phyloP scores from a whole-genome alignment of 2,329 filamentous ascomycete genomes.

The Thermomyces lanuginosus region DNA sequence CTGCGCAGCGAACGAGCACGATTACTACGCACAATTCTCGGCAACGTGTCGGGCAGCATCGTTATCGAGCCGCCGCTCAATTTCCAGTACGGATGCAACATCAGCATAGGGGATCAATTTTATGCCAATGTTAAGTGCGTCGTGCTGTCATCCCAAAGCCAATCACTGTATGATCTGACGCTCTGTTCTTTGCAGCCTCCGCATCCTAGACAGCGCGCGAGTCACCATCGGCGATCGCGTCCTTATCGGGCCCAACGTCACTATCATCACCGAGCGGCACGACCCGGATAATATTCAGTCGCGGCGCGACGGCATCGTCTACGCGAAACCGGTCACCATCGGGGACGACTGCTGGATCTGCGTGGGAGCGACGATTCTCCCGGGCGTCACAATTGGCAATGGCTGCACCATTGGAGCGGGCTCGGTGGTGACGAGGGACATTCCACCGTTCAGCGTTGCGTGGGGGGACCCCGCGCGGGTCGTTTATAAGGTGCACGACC shows the following conservation, averaged over 20 bases:
- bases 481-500: conserved; percentile 10
- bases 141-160: too few species aligned
- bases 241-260: conserved; percentile 35
- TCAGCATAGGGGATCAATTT: conserved; percentile 42
- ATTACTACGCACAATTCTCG: conserved; percentile 7
- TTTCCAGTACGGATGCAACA: conserved; percentile 50
- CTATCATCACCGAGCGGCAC: conserved; percentile 35
- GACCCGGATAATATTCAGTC: conserved; percentile 30
- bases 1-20: conserved; percentile 6
- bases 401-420: conserved; percentile 20
- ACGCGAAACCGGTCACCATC: conserved; percentile 28
- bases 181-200: too few species aligned
- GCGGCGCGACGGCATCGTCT: conserved; percentile 31
- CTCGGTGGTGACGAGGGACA: conserved; percentile 18
- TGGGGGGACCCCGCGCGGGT: conserved; percentile 23
- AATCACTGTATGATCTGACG: too few species aligned
- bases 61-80: conserved; percentile 44
- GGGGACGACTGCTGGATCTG: conserved; percentile 32
- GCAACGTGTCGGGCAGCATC: conserved; percentile 4
- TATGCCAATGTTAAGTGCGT: conserved; percentile 29
- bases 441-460: conserved; percentile 16
- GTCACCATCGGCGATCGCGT: conserved; percentile 35
- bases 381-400: conserved; percentile 22
- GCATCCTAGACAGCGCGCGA: conserved; percentile 32
- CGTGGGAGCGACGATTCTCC: conserved; percentile 23